Percentiles rank a stretch among this genome's conserved stretches.
Evolutionary conservation across 345 rosid genomes (phyloP).

Genomic region (Melaleuca alternifolia): DNA sequence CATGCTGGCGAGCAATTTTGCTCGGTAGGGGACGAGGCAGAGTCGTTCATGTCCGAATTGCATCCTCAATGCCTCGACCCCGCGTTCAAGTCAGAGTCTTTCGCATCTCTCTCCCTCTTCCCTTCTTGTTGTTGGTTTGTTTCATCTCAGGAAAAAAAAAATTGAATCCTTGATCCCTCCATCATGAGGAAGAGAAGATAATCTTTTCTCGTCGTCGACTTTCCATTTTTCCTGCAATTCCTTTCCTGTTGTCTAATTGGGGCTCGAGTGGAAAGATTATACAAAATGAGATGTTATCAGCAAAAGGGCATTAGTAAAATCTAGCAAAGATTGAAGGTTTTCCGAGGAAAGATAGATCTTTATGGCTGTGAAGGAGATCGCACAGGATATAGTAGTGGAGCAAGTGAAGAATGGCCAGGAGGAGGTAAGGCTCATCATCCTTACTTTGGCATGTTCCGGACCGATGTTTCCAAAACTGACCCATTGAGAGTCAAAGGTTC

Average conservation of each 20-base stretch:
- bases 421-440: background rate
- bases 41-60: slow-evolving; percentile 35
- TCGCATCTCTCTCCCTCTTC: slow-evolving; percentile 42
- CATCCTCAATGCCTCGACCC: slow-evolving; percentile 37
- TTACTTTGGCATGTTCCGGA: background rate
- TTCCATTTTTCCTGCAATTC: background rate
- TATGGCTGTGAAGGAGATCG: background rate
- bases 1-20: slow-evolving; percentile 43
- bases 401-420: background rate
- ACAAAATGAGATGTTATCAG: background rate
- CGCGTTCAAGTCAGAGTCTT: background rate
- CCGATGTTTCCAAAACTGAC: background rate
- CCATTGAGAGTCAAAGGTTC: background rate
- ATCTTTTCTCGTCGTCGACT: background rate
- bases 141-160: slow-evolving; percentile 1
- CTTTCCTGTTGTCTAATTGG: background rate
- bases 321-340: background rate
- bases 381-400: background rate
- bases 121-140: slow-evolving; percentile 23
- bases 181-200: background rate
- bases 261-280: background rate
- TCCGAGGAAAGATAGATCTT: background rate
- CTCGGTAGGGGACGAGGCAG: slow-evolving; percentile 37
- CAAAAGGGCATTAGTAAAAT: background rate
- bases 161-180: background rate